These are phyloP conservation scores for Pittosporum tobira DNA, from an alignment of 129 eudicot species.

Conservation along the genomic window DNA sequence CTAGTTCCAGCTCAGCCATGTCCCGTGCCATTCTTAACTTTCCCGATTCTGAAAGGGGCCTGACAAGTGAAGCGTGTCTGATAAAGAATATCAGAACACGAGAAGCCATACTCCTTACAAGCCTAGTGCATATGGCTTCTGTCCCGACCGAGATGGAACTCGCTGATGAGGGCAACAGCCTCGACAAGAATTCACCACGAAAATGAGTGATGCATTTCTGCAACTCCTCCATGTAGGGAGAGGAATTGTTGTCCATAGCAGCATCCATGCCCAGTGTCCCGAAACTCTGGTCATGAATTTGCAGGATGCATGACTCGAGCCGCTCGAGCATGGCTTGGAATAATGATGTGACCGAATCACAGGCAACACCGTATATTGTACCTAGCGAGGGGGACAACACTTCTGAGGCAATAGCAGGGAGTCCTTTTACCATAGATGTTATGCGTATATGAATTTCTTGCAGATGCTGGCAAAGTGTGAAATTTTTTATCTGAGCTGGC, in stretches of 20 bases:
- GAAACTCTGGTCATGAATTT: constrained; percentile 81
- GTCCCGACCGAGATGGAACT: constrained; percentile 36
- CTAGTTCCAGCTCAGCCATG: constrained; percentile 88
- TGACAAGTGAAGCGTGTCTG: constrained; percentile 73
- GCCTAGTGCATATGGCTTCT: constrained; percentile 68
- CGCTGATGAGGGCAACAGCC: constrained; percentile 62
- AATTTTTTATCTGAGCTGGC: constrained; percentile 71
- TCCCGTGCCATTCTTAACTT: constrained; percentile 91
- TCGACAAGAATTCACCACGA: constrained; percentile 58
- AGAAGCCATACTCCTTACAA: constrained; percentile 86
- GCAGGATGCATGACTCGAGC: constrained; percentile 73
- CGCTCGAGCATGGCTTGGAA: constrained; percentile 89
- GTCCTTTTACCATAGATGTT: constrained; percentile 42
- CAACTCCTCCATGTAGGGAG: constrained; percentile 93
- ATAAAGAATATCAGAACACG: constrained; percentile 69
- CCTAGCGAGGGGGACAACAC: constrained; percentile 66
- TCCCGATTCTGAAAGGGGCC: constrained; percentile 91
- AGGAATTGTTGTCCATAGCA: constrained; percentile 70
- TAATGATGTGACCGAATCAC: constrained; percentile 73
- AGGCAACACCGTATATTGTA: constrained; percentile 67
- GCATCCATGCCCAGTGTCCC: constrained; percentile 52
- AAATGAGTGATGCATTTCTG: constrained; percentile 71
- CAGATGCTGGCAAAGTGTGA: constrained; percentile 74
- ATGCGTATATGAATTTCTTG: constrained; percentile 80
- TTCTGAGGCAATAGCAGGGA: constrained; percentile 73